Base-by-base conservation (phyloP, 1,284 basidiomycete species). In the Salmacisia buchloeana region DNA sequence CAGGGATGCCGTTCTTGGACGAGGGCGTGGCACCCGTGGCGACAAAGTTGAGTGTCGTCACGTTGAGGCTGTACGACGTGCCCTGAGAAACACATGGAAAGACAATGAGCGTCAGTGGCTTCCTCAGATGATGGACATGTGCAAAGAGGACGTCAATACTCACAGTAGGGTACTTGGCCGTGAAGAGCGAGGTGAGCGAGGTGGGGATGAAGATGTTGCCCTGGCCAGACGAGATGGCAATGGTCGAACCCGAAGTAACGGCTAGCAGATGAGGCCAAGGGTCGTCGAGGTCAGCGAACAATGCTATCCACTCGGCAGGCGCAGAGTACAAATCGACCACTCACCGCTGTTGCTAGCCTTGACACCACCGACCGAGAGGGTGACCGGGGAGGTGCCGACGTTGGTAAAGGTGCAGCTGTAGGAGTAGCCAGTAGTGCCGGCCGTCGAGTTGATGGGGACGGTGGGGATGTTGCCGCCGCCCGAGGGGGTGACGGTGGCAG, bases 381-480 rank as follows among this genome's bases (percentile, higher is more conserved):
- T 9, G 27, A 54, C 27, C 5, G 49, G 29, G 15, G 49, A 9
- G 29, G 49, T 33, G 49, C 49, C 49, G 49, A 54, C 15, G 29
- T 31, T 31, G 1, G 12, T 10, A n/a, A 54, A 54, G 29, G 25
- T 33, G 29, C 49, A 54, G 27, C 41, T 43, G 39, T 43, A 43
- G 6, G 18, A 43, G 49, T 54, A 54, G 29, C 49, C 49, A n/a
- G 49, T 54, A 2, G 34, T 13, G 21, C 49, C 49, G 21, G 49
- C 49, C 12, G 49, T 54, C 29, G 27, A 31, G 49, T 54, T 54
- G 49, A 54, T 33, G 49, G 49, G 49, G 29, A 54, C 34, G 29
- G 49, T 54, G 27, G 49, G 49, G 29, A 54, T 33, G 15, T 2
- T 18, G 15, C 29, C 10, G 27, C 31, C 29, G 13, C 25, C 49